Percentiles rank a stretch among this genome's conserved stretches.
phyloP scores from a whole-genome alignment of 192 early-diverging fungal genomes.

The Coemansia sp. region DNA sequence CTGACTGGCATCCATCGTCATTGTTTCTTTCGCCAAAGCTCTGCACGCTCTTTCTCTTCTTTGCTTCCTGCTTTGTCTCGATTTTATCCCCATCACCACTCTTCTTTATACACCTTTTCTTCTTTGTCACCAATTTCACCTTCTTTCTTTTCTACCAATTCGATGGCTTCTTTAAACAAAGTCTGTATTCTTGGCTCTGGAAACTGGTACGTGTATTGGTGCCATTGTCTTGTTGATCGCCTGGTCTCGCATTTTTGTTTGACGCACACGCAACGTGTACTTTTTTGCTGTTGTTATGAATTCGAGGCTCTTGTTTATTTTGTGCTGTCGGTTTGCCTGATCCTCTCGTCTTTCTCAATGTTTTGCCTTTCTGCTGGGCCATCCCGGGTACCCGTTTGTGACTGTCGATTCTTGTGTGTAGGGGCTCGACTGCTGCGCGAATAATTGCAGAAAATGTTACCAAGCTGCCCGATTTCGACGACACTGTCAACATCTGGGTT shows the following conservation, averaged over 20 bases:
- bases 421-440: constrained; percentile 92
- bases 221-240: background rate
- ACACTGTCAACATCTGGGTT: constrained; percentile 90
- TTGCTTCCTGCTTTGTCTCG: background rate
- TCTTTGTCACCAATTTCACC: background rate
- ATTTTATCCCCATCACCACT: constrained; percentile 12
- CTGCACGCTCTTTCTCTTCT: constrained; percentile 1
- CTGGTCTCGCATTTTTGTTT: background rate
- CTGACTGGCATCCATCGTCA: too few species aligned
- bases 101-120: constrained; percentile 3
- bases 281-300: background rate
- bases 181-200: constrained; percentile 91
- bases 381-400: background rate
- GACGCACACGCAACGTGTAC: background rate
- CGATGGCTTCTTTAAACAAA: constrained; percentile 60
- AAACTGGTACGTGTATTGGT: constrained; percentile 75
- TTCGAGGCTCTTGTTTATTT: background rate
- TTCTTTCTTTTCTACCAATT: constrained; percentile 9
- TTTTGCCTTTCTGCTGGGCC: background rate
- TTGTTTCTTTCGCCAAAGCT: background rate
- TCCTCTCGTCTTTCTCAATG: background rate
- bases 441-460: constrained; percentile 86
- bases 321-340: background rate
- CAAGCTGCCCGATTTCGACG: constrained; percentile 69
- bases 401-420: constrained; percentile 27